Percentiles rank a stretch among this genome's conserved stretches.
phyloP scores from a whole-genome alignment of 2,329 filamentous ascomycete genomes.

The Diaporthe sp. region DNA sequence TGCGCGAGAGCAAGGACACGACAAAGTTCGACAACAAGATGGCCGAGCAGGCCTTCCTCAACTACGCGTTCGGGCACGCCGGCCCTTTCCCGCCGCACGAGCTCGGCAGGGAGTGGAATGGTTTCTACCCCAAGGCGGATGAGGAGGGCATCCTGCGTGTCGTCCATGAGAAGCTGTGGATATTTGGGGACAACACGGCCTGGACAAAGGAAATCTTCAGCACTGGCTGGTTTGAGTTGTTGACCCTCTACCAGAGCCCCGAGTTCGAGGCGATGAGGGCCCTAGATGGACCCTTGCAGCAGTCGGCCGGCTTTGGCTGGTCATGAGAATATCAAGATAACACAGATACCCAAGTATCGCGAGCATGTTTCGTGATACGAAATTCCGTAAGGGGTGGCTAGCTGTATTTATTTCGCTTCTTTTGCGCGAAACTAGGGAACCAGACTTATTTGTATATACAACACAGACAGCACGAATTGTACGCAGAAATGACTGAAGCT shows the following conservation, averaged over 20 bases:
- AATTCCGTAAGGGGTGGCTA: no score
- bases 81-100: slow-evolving; percentile 26
- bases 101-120: slow-evolving; percentile 36
- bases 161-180: slow-evolving; percentile 39
- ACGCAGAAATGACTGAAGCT: not conserved
- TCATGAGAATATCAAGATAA: not conserved
- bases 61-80: slow-evolving; percentile 26
- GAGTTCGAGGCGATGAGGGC: slow-evolving; percentile 32
- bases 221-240: slow-evolving; percentile 33
- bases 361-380: not conserved
- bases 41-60: slow-evolving; percentile 38
- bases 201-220: slow-evolving; percentile 35
- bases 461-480: not conserved
- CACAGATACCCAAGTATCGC: not conserved
- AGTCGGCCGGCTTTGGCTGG: no score
- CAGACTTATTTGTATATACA: not conserved
- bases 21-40: slow-evolving; percentile 38
- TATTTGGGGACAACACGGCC: slow-evolving; percentile 5
- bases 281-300: slow-evolving; percentile 20
- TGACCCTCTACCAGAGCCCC: slow-evolving; percentile 35
- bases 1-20: slow-evolving; percentile 36
- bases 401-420: not conserved
- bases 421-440: not conserved
- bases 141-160: slow-evolving; percentile 31
- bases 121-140: slow-evolving; percentile 31